Evolutionary conservation across 306 rosid genomes (phyloP).

Genomic region (Vicia villosa): DNA sequence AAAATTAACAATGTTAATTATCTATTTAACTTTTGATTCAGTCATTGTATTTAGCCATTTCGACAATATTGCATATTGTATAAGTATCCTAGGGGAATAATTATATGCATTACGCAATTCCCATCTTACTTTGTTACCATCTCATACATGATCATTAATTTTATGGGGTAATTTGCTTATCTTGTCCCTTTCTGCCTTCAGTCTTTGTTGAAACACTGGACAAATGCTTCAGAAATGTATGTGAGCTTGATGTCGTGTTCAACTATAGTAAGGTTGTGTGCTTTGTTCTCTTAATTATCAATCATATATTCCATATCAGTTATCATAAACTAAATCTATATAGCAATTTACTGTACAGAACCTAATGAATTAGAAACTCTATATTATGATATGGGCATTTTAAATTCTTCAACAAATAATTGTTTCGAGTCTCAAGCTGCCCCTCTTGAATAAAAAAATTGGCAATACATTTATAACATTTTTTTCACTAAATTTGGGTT

Average conservation of each 20-base stretch:
- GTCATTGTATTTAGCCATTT: slow-evolving; percentile 26
- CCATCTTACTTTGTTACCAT: slow-evolving; percentile 23
- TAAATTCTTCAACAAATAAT: slow-evolving; percentile 4
- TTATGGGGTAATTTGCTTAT: slow-evolving; percentile 35
- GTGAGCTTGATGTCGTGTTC: slow-evolving; percentile 92
- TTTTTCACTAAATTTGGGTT: slow-evolving; percentile 10
- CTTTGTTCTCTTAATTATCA: slow-evolving; percentile 24
- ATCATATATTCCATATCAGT: slow-evolving; percentile 30
- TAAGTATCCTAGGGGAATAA: neutral
- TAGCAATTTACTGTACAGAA: neutral
- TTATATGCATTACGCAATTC: slow-evolving; percentile 18
- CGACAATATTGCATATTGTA: slow-evolving; percentile 13
- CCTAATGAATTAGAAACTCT: slow-evolving; percentile 34
- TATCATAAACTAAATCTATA: neutral
- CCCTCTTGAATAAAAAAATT: neutral
- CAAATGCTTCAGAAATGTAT: slow-evolving; percentile 95
- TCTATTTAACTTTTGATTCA: slow-evolving; percentile 11
- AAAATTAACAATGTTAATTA: neutral
- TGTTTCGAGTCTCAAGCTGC: neutral
- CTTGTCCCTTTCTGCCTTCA: slow-evolving; percentile 47
- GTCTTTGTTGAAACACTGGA: slow-evolving; percentile 96
- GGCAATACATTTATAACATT: neutral
- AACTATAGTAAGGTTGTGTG: slow-evolving; percentile 83
- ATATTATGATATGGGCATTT: neutral
- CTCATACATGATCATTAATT: slow-evolving; percentile 17